These are phyloP conservation scores for Didymosphaeria variabile DNA, from an alignment of 2,329 filamentous ascomycete genomes.

Conservation along the genomic window DNA sequence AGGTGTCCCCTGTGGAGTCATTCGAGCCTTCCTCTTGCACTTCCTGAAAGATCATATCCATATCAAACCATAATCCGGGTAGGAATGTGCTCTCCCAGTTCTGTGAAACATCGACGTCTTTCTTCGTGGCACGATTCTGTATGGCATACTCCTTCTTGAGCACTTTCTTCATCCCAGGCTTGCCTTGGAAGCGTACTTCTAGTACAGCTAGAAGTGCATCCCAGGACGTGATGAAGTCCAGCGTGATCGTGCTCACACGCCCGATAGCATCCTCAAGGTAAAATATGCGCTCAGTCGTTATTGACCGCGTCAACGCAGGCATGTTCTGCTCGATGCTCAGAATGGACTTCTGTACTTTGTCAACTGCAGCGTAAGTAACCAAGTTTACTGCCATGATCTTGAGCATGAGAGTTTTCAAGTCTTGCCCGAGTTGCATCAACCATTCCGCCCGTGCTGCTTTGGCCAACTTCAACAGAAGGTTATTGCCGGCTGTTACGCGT, in stretches of 20 bases:
- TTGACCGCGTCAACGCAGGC: slow-evolving; percentile 14
- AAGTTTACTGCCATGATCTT: slow-evolving; percentile 17
- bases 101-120: slow-evolving; percentile 13
- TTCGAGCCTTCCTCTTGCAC: background rate
- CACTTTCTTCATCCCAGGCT: slow-evolving; percentile 19
- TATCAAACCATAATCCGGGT: slow-evolving; percentile 20
- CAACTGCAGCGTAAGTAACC: slow-evolving; percentile 14
- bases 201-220: slow-evolving; percentile 22
- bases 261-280: slow-evolving; percentile 25
- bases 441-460: slow-evolving; percentile 4
- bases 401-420: slow-evolving; percentile 16
- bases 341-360: slow-evolving; percentile 5
- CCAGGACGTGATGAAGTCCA: slow-evolving; percentile 23
- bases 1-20: background rate
- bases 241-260: slow-evolving; percentile 21
- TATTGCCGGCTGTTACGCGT: background rate
- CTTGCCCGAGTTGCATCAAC: slow-evolving; percentile 15
- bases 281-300: slow-evolving; percentile 4
- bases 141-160: slow-evolving; percentile 18
- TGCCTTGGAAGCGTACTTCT: slow-evolving; percentile 19
- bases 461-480: background rate
- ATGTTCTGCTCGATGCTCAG: slow-evolving; percentile 13
- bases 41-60: slow-evolving; percentile 7
- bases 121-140: slow-evolving; percentile 17
- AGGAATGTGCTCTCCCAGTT: slow-evolving; percentile 17